Conservation (phyloP, 2,329 filamentous ascomycete species). For the Pseudocercospora cruenta region DNA sequence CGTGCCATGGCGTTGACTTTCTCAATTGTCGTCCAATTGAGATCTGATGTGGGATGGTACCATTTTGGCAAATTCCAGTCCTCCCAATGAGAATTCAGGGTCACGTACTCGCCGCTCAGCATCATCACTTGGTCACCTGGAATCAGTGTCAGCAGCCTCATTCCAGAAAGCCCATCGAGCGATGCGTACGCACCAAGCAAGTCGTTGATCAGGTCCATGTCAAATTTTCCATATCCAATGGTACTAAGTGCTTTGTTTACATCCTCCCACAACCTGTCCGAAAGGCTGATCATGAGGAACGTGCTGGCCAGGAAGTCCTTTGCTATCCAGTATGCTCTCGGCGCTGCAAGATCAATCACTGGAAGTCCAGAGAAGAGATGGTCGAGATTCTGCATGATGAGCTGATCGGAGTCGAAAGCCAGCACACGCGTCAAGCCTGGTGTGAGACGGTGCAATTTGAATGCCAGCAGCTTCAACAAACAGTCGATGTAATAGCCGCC, state of each 20-base stretch:
- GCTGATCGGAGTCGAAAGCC: slow-evolving; percentile 36
- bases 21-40: slow-evolving; percentile 25
- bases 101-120: slow-evolving; percentile 34
- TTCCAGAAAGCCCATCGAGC: not conserved
- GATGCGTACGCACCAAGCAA: slow-evolving; percentile 22
- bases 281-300: slow-evolving; percentile 35
- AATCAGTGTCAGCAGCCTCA: not conserved
- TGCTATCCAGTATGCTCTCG: slow-evolving; percentile 37
- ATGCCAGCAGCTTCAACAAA: slow-evolving; percentile 36
- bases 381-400: slow-evolving; percentile 36
- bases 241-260: slow-evolving; percentile 28
- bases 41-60: slow-evolving; percentile 24
- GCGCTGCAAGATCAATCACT: slow-evolving; percentile 33
- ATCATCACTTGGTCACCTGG: slow-evolving; percentile 32
- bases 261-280: slow-evolving; percentile 31
- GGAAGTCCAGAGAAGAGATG: slow-evolving; percentile 35
- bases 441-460: slow-evolving; percentile 36
- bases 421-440: slow-evolving; percentile 30
- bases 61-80: slow-evolving; percentile 38
- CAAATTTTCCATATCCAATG: slow-evolving; percentile 31
- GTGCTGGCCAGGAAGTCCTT: slow-evolving; percentile 35
- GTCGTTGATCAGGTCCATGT: slow-evolving; percentile 39
- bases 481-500: slow-evolving; percentile 34
- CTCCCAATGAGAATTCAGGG: slow-evolving; percentile 38
- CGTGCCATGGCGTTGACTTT: slow-evolving; percentile 21